phyloP scores from a whole-genome alignment of 2,329 filamentous ascomycete species.

The Leptoxyphium fumago region DNA sequence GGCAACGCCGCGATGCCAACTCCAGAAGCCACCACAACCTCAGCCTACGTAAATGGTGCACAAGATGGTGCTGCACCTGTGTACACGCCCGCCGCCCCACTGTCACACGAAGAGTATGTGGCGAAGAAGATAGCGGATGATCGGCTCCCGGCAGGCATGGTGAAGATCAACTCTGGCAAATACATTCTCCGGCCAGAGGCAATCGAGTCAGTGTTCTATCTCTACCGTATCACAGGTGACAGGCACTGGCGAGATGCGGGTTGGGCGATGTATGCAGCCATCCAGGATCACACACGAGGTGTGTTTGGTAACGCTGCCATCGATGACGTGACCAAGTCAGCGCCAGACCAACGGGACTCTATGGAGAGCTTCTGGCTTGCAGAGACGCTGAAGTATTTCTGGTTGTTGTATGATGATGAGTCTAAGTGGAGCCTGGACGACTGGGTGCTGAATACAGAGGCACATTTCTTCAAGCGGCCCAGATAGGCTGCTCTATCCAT shows the following conservation, averaged over 20 bases:
- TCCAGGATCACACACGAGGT: conserved; percentile 51
- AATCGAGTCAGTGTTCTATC: conserved; percentile 77
- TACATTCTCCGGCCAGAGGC: conserved; percentile 52
- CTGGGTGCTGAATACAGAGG: conserved; percentile 47
- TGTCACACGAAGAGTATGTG: conserved; percentile 17
- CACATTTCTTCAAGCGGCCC: conserved; percentile 35
- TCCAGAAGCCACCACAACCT: neutral
- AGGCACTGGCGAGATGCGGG: conserved; percentile 61
- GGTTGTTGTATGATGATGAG: conserved; percentile 60
- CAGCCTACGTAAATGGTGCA: neutral
- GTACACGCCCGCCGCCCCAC: conserved; percentile 14
- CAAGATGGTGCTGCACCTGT: neutral
- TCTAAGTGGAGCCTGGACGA: conserved; percentile 52
- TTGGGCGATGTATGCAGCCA: conserved; percentile 70
- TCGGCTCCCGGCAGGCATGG: conserved; percentile 27
- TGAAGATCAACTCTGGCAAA: conserved; percentile 20
- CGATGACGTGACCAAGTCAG: conserved; percentile 40
- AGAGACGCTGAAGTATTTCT: conserved; percentile 89
- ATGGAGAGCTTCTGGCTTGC: conserved; percentile 85
- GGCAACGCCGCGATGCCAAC: neutral
- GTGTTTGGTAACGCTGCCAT: conserved; percentile 57
- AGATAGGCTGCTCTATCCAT: neutral
- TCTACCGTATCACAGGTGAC: conserved; percentile 81
- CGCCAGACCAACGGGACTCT: conserved; percentile 36
- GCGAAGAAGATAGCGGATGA: conserved; percentile 23